A percentile compares a stretch with the other conserved stretches of the same genome.
These are phyloP conservation scores for Cantharellus cinnabarinus DNA, from an alignment of 768 basidiomycete genomes.

Conservation along the genomic window DNA sequence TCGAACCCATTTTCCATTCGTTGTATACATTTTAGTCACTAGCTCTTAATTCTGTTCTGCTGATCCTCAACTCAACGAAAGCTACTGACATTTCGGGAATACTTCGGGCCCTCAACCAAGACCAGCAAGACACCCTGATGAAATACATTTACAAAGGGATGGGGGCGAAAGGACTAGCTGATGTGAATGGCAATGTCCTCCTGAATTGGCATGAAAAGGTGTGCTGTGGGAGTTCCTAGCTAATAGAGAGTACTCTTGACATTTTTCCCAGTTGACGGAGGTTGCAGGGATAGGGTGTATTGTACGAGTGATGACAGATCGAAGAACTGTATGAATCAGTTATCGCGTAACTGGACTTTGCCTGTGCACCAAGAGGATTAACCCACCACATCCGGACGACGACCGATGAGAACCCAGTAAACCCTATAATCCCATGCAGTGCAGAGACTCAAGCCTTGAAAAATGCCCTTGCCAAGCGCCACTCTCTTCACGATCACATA, in stretches of 20 bases:
- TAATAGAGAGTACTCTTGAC: neutral
- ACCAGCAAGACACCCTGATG: conserved; percentile 81
- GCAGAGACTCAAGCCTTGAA: too few relatives aligned
- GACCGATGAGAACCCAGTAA: too few relatives aligned
- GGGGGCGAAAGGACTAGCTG: conserved; percentile 40
- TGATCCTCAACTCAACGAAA: conserved; percentile 88
- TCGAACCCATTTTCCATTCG: neutral
- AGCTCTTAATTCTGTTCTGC: conserved; percentile 59
- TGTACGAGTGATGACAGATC: conserved; percentile 65
- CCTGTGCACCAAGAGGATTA: too few relatives aligned
- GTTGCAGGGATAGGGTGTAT: conserved; percentile 89
- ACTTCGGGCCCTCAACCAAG: conserved; percentile 49
- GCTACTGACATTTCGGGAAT: conserved; percentile 63
- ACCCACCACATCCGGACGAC: too few relatives aligned
- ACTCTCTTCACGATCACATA: too few relatives aligned
- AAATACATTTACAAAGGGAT: conserved; percentile 98
- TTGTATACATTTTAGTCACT: conserved; percentile 30
- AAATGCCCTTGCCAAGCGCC: too few relatives aligned
- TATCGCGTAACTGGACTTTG: neutral
- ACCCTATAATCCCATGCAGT: too few relatives aligned
- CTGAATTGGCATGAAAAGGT: conserved; percentile 97
- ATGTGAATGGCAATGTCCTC: conserved; percentile 43
- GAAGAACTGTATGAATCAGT: conserved; percentile 27
- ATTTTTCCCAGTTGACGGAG: conserved; percentile 52
- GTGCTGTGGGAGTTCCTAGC: conserved; percentile 9